Base-by-base conservation (phyloP, 192 early-diverging fungal genomes). In the Lunasporangiospora selenospora region DNA sequence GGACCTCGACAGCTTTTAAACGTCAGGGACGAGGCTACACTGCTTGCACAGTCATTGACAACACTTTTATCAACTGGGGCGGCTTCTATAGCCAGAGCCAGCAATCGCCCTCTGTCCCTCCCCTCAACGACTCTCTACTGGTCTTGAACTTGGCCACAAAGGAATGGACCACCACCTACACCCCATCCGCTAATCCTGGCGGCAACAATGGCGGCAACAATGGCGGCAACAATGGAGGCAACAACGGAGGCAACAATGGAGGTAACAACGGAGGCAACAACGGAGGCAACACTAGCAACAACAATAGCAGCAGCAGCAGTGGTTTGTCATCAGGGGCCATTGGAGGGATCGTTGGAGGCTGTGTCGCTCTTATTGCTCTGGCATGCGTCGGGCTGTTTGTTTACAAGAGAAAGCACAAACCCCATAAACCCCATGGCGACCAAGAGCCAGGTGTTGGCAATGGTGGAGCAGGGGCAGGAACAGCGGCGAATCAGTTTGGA, bases 51-150 rank as follows among this genome's bases (percentile, higher is more conserved):
- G 33, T 73, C 26, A 61, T 52, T 15, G 69, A 57, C 32, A 55
- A 73, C 30, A 58, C 61, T 0, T 53, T 73, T 18, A 40, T 73
- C 2, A 45, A 46, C 38, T 73, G 69, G 69, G 69, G 69, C 15
- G 69, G 69, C 24, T 73, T 73, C 21, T 53, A 43, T 19, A 26
- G 16, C 69, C 7, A 73, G 58, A 23, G 53, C 40, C 32, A 5
- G 40, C 19, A 58, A 62, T 19, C 49, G 49, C 12, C n/a, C n/a
- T n/a, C n/a, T n/a, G 30, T 40, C 0, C 69, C 69, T 8, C 36
- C 30, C 13, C 60, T 40, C 0, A 40, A 59, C 1, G 54, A 73
- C 29, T 47, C 69, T 0, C 36, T 73, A 10, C 33, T 73, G 19
- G n/a, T 73, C 29, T 63, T 58, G 12, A 43, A 42, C 13, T 0